phyloP scores from a whole-genome alignment of 2,329 filamentous ascomycete species.

The Aspergillus persii region DNA sequence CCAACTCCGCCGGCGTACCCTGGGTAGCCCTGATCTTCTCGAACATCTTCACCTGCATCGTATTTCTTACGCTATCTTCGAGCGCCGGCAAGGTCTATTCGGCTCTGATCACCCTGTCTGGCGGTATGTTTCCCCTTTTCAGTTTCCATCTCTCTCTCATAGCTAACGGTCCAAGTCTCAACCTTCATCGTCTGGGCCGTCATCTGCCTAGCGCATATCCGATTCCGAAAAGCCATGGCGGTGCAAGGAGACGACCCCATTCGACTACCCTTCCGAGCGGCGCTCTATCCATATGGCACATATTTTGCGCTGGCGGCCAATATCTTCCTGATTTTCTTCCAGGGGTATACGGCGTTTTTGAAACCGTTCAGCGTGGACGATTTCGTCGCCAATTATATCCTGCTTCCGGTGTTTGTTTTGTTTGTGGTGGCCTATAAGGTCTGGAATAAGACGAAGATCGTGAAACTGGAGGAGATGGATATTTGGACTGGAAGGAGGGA shows the following conservation, averaged over 20 bases:
- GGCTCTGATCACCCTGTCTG: slow-evolving; percentile 34
- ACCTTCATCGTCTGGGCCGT: slow-evolving; percentile 42
- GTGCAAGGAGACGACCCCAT: slow-evolving; percentile 36
- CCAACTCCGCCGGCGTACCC: slow-evolving; percentile 61
- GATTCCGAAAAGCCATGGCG: slow-evolving; percentile 40
- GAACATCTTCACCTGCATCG: slow-evolving; percentile 61
- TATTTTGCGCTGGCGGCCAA: slow-evolving; percentile 48
- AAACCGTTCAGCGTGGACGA: slow-evolving; percentile 49
- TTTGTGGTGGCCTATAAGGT: slow-evolving; percentile 37
- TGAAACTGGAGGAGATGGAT: slow-evolving; percentile 39
- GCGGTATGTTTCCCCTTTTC: slow-evolving; percentile 21
- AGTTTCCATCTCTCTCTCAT: neutral
- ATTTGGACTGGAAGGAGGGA: slow-evolving; percentile 38
- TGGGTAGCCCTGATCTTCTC: slow-evolving; percentile 64
- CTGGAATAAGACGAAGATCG: slow-evolving; percentile 36
- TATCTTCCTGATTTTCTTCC: slow-evolving; percentile 50
- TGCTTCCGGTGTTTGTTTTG: too few species aligned
- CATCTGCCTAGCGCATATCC: slow-evolving; percentile 43
- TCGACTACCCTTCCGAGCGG: slow-evolving; percentile 49
- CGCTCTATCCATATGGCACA: slow-evolving; percentile 53
- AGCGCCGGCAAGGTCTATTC: slow-evolving; percentile 31
- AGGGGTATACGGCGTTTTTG: slow-evolving; percentile 54
- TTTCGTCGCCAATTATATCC: slow-evolving; percentile 49
- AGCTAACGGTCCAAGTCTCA: slow-evolving; percentile 22
- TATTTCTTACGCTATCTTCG: slow-evolving; percentile 31